Conservation (phyloP, 805 yeast species). For the Candida oleophila region DNA sequence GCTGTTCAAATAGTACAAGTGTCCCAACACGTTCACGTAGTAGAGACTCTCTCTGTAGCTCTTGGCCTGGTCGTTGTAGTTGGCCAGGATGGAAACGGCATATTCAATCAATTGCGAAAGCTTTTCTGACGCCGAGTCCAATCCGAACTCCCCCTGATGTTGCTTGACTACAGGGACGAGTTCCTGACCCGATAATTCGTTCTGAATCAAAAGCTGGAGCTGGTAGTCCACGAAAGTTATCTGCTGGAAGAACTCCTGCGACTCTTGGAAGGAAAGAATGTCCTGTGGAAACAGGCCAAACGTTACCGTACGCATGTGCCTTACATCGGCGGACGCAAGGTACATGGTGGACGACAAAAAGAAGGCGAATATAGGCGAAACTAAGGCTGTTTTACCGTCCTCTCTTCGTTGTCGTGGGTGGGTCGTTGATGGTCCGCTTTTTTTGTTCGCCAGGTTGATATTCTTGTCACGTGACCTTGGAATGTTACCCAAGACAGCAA, state of each 20-base stretch:
- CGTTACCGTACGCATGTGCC: slow-evolving; percentile 24
- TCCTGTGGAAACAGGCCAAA: slow-evolving; percentile 38
- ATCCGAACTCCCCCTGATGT: slow-evolving; percentile 7
- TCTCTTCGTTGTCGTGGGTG: no score
- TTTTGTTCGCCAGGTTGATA: no score
- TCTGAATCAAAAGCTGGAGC: slow-evolving; percentile 29
- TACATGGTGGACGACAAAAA: slow-evolving; percentile 18
- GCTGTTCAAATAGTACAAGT: slow-evolving; percentile 29
- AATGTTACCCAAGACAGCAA: no score
- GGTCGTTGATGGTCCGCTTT: no score
- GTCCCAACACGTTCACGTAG: slow-evolving; percentile 31
- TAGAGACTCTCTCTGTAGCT: slow-evolving; percentile 32
- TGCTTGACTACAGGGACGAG: slow-evolving; percentile 13
- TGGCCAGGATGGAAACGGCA: slow-evolving; percentile 23
- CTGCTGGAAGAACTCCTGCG: slow-evolving; percentile 32
- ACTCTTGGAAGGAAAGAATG: slow-evolving; percentile 32
- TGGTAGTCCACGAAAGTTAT: slow-evolving; percentile 37
- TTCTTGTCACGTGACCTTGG: no score
- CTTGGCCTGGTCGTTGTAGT: slow-evolving; percentile 20
- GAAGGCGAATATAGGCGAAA: no score
- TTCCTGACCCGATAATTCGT: slow-evolving; percentile 25
- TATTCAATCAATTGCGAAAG: slow-evolving; percentile 25
- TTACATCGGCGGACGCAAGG: slow-evolving; percentile 27
- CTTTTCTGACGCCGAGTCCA: slow-evolving; percentile 7
- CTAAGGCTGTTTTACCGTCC: no score